phyloP scores from a whole-genome alignment of 768 basidiomycete genomes.

The Rubroboletus pulcherrimus region DNA sequence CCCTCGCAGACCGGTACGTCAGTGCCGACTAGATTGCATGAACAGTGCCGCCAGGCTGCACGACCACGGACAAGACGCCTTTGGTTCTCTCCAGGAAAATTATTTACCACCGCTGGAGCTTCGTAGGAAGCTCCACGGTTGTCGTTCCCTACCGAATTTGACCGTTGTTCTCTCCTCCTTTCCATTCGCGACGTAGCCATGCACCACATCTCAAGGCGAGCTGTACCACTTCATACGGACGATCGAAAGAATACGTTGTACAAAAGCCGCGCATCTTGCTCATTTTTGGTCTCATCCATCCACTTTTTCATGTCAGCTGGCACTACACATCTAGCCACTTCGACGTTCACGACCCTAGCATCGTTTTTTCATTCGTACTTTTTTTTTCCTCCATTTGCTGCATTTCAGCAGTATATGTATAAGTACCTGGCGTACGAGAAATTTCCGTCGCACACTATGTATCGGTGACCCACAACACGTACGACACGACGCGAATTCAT shows the following conservation, averaged over 20 bases:
- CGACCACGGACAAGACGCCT: constrained; percentile 41
- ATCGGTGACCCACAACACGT: constrained; percentile 11
- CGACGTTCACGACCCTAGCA: constrained; percentile 19
- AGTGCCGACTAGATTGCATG: constrained; percentile 26
- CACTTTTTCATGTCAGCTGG: constrained; percentile 8
- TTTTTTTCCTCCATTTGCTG: constrained; percentile 4
- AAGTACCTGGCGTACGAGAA: constrained; percentile 32
- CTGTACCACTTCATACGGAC: constrained; percentile 13
- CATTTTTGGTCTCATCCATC: constrained; percentile 10
- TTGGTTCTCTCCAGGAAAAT: constrained; percentile 54
- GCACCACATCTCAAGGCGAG: constrained; percentile 1
- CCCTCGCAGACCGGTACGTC: constrained; percentile 16
- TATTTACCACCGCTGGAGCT: constrained; percentile 43
- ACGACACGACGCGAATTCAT: constrained; percentile 4
- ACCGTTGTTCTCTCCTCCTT: constrained; percentile 1
- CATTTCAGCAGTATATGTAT: constrained; percentile 29
- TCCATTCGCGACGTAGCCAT: background rate
- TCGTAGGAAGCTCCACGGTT: constrained; percentile 20
- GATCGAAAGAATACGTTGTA: constrained; percentile 23
- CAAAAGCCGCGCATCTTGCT: constrained; percentile 13
- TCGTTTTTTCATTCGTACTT: constrained; percentile 11
- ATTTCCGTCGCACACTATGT: constrained; percentile 19
- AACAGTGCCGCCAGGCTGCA: constrained; percentile 32
- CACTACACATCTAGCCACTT: constrained; percentile 28
- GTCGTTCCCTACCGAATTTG: constrained; percentile 8